Evolutionary conservation across 2,329 filamentous ascomycete genomes (phyloP), one percentile per base, ranked within the genome.

Genomic region (Dothideomycetidae sp.): DNA sequence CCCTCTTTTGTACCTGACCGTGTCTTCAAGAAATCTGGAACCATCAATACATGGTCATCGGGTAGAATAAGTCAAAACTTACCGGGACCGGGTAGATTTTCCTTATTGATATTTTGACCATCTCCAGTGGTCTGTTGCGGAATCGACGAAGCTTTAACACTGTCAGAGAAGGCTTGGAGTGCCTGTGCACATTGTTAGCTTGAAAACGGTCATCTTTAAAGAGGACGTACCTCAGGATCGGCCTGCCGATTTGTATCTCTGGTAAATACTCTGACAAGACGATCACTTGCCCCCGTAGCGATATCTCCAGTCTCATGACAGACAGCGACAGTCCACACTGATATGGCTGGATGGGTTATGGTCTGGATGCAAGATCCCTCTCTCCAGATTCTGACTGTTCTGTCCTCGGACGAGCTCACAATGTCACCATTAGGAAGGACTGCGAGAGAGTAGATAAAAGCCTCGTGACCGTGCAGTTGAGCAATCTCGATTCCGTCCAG

Each of bases 281-380:
- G 77, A 53, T 98, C 90, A 55, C 88, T 98, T 17, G 88, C 78
- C 19, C 88, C 90, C 2, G 82, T 82, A n/a, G 84, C 83, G 43
- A 98, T 88, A 50, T 98, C 92, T 14, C 90, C 88, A 33, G 73
- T 92, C 44, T 83, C 75, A 1, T 68, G 53, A 52, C 82, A 90
- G 9, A 73, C 81, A n/a, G 85, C 81, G 12, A 98, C 84, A 10
- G 75, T 70, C 90, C 90, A 98, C 4, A 98, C 86, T 0, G 88
- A 96, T 39, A 96, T 92, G 7, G 90, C 90, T 9, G 90, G 90
- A 51, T 94, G 85, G 1, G 88, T 94, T 46, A 98, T 96, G 28
- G 88, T 94, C 58, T 98, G 90, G 31, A 93, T 62, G 54, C 88
- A 96, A 40, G 85, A 70, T 10, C 66, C 71, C 31, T 79, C 81